phyloP scores from a whole-genome alignment of 257 asterid species.

The Eustoma russellianum region DNA sequence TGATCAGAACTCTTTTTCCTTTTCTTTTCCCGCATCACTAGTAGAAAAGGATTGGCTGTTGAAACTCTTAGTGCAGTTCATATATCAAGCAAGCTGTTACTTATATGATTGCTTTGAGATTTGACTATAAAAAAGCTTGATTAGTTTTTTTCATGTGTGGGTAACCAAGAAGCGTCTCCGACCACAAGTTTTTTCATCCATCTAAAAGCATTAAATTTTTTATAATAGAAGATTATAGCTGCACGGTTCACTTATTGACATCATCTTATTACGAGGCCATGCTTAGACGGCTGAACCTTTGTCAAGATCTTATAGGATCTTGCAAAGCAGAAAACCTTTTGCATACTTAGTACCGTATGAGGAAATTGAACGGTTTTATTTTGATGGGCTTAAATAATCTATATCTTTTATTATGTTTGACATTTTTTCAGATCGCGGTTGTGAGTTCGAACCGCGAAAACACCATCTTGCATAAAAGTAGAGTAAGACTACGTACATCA shows the following conservation, averaged over 20 bases:
- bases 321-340: background rate
- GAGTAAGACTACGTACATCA: no score
- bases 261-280: no score
- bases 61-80: slow-evolving; percentile 17
- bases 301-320: background rate
- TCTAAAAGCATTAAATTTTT: slow-evolving; percentile 4
- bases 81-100: slow-evolving; percentile 15
- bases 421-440: no score
- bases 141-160: slow-evolving; percentile 6
- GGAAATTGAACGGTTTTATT: no score
- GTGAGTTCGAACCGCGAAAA: no score
- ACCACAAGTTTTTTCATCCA: slow-evolving; percentile 9
- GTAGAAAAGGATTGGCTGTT: slow-evolving; percentile 21
- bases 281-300: background rate
- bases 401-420: no score
- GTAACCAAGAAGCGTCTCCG: slow-evolving; percentile 1
- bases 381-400: no score
- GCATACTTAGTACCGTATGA: no score
- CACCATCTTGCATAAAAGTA: no score
- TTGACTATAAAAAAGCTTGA: slow-evolving; percentile 20
- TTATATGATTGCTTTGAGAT: slow-evolving; percentile 10
- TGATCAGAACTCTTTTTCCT: slow-evolving; percentile 31
- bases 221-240: no score
- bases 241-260: no score
- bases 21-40: slow-evolving; percentile 24